Evolutionary conservation across 2,329 filamentous ascomycete genomes (phyloP).

Genomic region (Mycosphaerelloides madeirae): DNA sequence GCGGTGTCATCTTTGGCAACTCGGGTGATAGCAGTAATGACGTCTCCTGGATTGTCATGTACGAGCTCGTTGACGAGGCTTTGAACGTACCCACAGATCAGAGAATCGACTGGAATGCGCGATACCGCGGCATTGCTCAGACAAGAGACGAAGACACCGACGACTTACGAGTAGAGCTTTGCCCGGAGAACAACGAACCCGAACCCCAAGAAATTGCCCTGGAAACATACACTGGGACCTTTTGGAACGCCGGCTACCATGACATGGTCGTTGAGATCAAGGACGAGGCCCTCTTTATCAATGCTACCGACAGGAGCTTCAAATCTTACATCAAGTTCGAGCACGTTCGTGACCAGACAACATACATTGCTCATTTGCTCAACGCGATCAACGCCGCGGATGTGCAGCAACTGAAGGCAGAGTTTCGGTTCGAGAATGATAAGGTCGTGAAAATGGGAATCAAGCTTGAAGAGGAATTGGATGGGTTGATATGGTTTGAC

Average conservation of each 20-base stretch:
- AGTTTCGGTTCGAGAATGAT: conserved; percentile 21
- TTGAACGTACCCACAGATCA: conserved; percentile 18
- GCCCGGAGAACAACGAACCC: conserved; percentile 6
- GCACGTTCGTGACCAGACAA: conserved; percentile 26
- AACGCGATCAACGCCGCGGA: conserved; percentile 13
- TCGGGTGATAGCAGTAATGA: conserved; percentile 14
- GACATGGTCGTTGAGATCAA: conserved; percentile 23
- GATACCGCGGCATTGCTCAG: conserved; percentile 1
- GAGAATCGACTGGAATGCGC: conserved; percentile 16
- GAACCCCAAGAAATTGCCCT: conserved; percentile 18
- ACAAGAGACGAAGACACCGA: conserved; percentile 5
- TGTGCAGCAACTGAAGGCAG: conserved; percentile 10
- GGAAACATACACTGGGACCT: conserved; percentile 22
- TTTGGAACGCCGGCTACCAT: conserved; percentile 28
- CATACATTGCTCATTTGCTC: conserved; percentile 25
- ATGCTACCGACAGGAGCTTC: conserved; percentile 33
- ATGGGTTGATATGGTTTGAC: conserved; percentile 31
- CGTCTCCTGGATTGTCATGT: conserved; percentile 14
- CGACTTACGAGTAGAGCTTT: conserved; percentile 8
- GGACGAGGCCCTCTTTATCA: conserved; percentile 29
- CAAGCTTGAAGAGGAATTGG: conserved; percentile 19
- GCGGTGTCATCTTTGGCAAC: conserved; percentile 30
- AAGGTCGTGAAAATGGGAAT: conserved; percentile 20
- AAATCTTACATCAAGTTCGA: conserved; percentile 26
- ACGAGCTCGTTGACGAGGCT: conserved; percentile 25